Percentiles rank a stretch among this genome's conserved stretches.
phyloP scores from a whole-genome alignment of 495 filamentous ascomycete genomes.

The Penicillium mononematosum region DNA sequence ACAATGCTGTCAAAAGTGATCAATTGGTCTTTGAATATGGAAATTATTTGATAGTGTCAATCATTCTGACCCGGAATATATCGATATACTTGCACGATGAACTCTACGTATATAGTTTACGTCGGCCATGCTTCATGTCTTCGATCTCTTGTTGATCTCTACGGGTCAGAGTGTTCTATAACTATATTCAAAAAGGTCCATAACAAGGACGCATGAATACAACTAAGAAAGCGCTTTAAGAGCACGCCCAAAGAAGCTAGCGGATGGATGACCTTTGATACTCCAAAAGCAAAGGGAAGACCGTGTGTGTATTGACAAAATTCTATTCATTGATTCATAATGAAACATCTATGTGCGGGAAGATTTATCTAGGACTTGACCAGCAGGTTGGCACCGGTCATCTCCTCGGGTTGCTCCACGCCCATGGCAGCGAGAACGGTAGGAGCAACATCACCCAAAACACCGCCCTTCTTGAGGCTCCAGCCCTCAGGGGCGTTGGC shows the following conservation, averaged over 20 bases:
- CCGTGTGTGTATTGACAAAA: conserved; percentile 15
- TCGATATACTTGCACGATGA: neutral
- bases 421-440: conserved; percentile 91
- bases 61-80: neutral
- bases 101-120: neutral
- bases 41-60: neutral
- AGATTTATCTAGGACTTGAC: conserved; percentile 55
- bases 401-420: conserved; percentile 81
- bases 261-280: neutral
- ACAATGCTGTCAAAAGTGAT: conserved; percentile 7
- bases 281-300: neutral
- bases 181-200: neutral
- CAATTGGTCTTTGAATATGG: neutral
- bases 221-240: neutral
- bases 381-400: conserved; percentile 82
- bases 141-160: neutral
- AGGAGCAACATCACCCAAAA: conserved; percentile 93
- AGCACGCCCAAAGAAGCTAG: neutral
- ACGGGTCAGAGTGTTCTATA: neutral
- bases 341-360: conserved; percentile 12
- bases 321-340: conserved; percentile 29
- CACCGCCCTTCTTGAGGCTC: conserved; percentile 80
- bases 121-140: neutral
- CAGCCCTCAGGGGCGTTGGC: conserved; percentile 90
- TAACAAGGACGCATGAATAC: neutral